These are phyloP conservation scores for Stromatinia cepivora DNA, from an alignment of 2,329 filamentous ascomycete species.

Conservation along the genomic window DNA sequence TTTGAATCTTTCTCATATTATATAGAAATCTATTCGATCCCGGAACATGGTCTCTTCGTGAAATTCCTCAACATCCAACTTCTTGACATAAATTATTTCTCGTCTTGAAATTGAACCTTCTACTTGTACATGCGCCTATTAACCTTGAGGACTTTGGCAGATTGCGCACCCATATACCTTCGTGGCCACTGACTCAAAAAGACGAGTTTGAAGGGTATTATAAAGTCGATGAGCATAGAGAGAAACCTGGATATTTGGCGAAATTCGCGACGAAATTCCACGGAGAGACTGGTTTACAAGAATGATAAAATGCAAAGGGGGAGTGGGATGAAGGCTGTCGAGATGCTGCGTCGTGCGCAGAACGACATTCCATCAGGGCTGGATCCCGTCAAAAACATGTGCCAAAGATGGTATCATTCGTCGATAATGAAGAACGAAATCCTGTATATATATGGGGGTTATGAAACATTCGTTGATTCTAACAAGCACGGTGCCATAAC, in stretches of 20 bases:
- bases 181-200: not conserved
- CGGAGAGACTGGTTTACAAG: not conserved
- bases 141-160: not conserved
- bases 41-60: not conserved
- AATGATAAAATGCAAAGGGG: conserved; percentile 5
- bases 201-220: not conserved
- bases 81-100: not conserved
- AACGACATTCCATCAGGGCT: conserved; percentile 15
- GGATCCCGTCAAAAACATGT: conserved; percentile 20
- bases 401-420: conserved; percentile 22
- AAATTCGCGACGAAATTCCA: not conserved
- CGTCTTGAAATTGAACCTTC: not conserved
- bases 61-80: not conserved
- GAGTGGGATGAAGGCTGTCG: conserved; percentile 1
- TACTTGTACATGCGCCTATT: not conserved
- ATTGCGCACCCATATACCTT: not conserved
- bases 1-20: not conserved
- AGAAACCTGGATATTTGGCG: not conserved
- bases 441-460: conserved; percentile 21
- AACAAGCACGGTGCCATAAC: conserved; percentile 10
- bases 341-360: conserved; percentile 18
- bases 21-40: not conserved
- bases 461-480: conserved; percentile 20
- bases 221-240: conserved; percentile 10
- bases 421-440: conserved; percentile 19